Conservation (phyloP, 2,329 filamentous ascomycete genomes). For the Lachnellula occidentalis region DNA sequence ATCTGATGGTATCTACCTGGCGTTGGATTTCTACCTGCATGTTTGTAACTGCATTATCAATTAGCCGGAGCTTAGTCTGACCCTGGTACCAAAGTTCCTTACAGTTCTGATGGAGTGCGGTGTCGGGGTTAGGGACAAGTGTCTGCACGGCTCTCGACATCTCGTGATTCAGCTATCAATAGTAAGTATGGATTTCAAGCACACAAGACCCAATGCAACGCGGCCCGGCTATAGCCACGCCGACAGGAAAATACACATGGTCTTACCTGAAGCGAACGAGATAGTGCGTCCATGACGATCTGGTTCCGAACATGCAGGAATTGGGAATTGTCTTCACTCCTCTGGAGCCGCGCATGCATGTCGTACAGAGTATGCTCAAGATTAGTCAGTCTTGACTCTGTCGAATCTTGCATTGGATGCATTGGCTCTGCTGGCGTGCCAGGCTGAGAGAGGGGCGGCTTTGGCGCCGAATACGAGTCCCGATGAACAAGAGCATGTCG, state of each 20-base stretch:
- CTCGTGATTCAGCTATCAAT: constrained; percentile 73
- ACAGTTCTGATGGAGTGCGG: constrained; percentile 77
- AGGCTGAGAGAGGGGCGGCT: constrained; percentile 68
- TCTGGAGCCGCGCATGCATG: constrained; percentile 66
- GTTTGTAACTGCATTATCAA: constrained; percentile 40
- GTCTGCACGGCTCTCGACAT: constrained; percentile 70
- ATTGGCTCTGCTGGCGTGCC: constrained; percentile 81
- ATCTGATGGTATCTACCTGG: constrained; percentile 51
- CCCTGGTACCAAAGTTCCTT: constrained; percentile 35
- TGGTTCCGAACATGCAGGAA: constrained; percentile 78
- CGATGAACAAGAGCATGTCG: constrained; percentile 89
- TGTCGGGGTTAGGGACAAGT: constrained; percentile 70
- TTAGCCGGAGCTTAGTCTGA: constrained; percentile 22
- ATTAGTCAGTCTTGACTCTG: constrained; percentile 67
- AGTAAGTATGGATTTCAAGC: constrained; percentile 20
- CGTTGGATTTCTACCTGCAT: constrained; percentile 57
- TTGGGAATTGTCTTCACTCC: constrained; percentile 78
- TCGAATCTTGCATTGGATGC: constrained; percentile 62
- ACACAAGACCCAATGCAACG: neutral
- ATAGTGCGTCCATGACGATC: constrained; percentile 72
- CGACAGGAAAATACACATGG: neutral
- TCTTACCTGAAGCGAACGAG: constrained; percentile 62
- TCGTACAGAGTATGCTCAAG: constrained; percentile 83
- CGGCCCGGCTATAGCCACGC: constrained; percentile 1
- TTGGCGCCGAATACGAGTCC: constrained; percentile 77